Evolutionary conservation across 169 alveolate genomes (phyloP).

Genomic region (Plasmodium cynomolgi): DNA sequence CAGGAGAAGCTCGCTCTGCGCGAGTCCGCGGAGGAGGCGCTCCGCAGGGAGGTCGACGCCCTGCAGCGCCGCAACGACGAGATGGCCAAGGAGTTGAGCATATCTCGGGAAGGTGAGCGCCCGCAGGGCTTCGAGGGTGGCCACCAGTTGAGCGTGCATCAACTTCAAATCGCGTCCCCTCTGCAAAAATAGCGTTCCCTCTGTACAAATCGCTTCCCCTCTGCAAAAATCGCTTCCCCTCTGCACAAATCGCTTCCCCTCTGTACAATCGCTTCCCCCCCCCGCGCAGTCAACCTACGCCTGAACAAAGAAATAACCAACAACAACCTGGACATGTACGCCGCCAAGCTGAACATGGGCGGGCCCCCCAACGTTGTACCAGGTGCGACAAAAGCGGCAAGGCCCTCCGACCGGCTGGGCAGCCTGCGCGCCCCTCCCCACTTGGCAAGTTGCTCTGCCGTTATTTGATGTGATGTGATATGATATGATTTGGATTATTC

Average conservation of each 20-base stretch:
- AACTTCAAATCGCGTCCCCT: too few species aligned
- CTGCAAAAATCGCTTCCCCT: neutral
- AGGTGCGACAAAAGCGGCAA: neutral
- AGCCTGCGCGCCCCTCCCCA: too few species aligned
- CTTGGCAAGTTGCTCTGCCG: neutral
- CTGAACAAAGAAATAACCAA: conserved; percentile 64
- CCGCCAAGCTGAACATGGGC: conserved; percentile 30
- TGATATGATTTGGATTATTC: too few species aligned
- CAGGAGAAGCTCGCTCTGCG: conserved; percentile 3
- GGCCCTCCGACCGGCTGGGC: too few species aligned
- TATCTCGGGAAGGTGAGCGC: conserved; percentile 63
- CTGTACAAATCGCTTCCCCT: too few species aligned
- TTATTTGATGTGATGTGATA: neutral
- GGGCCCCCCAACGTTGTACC: conserved; percentile 34
- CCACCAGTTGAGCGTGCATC: neutral
- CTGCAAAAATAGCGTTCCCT: too few species aligned
- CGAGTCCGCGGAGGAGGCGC: conserved; percentile 6
- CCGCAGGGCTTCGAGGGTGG: neutral
- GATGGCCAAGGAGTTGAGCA: conserved; percentile 47
- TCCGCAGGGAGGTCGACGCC: conserved; percentile 22
- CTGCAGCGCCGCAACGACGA: conserved; percentile 42
- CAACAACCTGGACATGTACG: conserved; percentile 37
- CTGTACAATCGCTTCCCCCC: neutral
- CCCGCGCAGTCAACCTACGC: conserved; percentile 29
- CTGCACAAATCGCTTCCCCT: too few species aligned